Evolutionary conservation across 805 yeast species (phyloP).

Genomic region (Yamadazyma takamatsuzukensis): DNA sequence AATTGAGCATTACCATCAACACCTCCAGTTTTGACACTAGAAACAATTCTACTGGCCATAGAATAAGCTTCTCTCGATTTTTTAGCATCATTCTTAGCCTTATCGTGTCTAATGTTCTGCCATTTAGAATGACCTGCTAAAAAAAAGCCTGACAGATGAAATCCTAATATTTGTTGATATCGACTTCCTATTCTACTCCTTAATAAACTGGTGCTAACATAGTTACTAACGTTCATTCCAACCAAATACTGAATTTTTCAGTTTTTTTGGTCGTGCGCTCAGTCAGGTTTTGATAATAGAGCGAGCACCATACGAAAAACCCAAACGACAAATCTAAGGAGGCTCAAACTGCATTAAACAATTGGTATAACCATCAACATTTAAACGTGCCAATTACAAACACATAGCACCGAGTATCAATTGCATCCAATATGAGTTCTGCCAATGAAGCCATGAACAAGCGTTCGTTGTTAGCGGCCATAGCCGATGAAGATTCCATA

Average conservation of each 20-base stretch:
- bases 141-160: constrained; percentile 14
- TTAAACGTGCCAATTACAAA: too few species aligned
- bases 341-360: too few species aligned
- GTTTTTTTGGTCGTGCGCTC: background rate
- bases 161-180: background rate
- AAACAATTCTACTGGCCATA: constrained; percentile 67
- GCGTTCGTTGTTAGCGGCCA: constrained; percentile 84
- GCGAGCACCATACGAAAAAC: too few species aligned
- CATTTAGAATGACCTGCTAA: constrained; percentile 91
- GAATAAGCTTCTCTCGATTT: constrained; percentile 67
- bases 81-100: constrained; percentile 86
- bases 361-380: too few species aligned
- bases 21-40: constrained; percentile 72
- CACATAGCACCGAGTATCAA: too few species aligned
- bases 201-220: background rate
- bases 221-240: background rate
- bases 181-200: constrained; percentile 1
- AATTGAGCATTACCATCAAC: constrained; percentile 63
- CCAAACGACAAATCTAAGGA: too few species aligned
- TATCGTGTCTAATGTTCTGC: constrained; percentile 92
- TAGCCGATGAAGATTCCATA: constrained; percentile 97
- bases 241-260: too few species aligned
- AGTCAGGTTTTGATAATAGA: too few species aligned
- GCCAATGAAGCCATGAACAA: constrained; percentile 49
- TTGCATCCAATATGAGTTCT: constrained; percentile 22